Conservation (phyloP, 2,329 filamentous ascomycete genomes). For the Colletotrichum filicis region DNA sequence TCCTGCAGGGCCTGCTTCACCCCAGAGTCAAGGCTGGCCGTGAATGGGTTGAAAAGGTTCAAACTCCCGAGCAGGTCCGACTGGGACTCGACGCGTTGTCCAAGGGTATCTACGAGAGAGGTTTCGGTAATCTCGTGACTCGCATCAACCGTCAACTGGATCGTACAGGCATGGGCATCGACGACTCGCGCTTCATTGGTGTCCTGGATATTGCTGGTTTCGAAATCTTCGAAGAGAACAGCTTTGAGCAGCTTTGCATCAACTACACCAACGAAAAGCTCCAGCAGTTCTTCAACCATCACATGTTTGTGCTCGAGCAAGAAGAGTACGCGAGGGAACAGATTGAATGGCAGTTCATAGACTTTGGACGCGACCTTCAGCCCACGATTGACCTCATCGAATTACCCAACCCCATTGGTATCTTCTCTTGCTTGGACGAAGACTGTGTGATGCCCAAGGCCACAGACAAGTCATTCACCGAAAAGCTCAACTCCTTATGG, state of each 20-base stretch:
- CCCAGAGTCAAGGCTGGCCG: constrained; percentile 94
- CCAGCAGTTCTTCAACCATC: constrained; percentile 99
- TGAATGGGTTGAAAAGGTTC: constrained; percentile 98
- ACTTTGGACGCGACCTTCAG: constrained; percentile 96
- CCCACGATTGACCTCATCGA: constrained; percentile 98
- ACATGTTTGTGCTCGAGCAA: constrained; percentile 99
- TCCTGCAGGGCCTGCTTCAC: constrained; percentile 88
- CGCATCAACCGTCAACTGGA: constrained; percentile 94
- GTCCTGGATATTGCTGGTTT: constrained; percentile 99
- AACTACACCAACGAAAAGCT: constrained; percentile 99
- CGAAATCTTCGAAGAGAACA: constrained; percentile 98
- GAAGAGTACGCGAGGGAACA: constrained; percentile 98
- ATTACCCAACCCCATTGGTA: constrained; percentile 94
- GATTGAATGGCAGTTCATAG: constrained; percentile 99
- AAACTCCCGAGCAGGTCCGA: constrained; percentile 95
- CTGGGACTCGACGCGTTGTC: constrained; percentile 90
- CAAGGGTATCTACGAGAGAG: constrained; percentile 97
- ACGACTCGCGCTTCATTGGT: constrained; percentile 96
- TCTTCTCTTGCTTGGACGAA: constrained; percentile 97
- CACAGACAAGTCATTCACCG: constrained; percentile 95
- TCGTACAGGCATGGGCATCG: constrained; percentile 78
- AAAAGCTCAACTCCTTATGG: constrained; percentile 97
- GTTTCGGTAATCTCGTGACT: constrained; percentile 90
- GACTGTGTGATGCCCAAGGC: constrained; percentile 99
- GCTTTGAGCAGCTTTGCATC: constrained; percentile 98